Evolutionary conservation across 805 yeast species (phyloP), one percentile per base, ranked within the genome.

Genomic region (Candida ovalis): DNA sequence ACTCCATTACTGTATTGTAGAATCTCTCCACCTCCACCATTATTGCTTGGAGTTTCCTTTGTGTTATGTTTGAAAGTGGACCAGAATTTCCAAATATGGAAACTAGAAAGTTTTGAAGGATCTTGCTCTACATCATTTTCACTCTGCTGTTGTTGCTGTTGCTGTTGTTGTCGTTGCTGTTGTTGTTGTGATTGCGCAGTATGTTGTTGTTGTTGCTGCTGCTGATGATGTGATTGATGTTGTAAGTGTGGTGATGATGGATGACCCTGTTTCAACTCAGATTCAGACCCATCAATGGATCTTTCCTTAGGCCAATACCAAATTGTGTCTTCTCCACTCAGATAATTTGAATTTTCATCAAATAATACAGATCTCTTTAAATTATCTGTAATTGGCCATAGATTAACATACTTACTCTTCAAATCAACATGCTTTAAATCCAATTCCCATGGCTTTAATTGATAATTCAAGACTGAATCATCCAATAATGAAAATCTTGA

Each of bases 351-450:
- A 7, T 27, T 3, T 4, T 35, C 28, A 9, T 50, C 39, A 39
- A 58, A 60, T 1, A n/a, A 22, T 17, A 47, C 32, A 0, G 58
- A 48, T 10, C 61, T 49, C 40, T 41, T 44, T 3, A 60, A 45
- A 45, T 55, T 50, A 35, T 58, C 61, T 1, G 66, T 60, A 32
- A 61, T 53, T 3, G 66, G 66, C 66, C 66, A 61, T 10, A 60
- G 32, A 35, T 53, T 48, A 23, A 50, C 50, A 44, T 44, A 53
- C 27, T 49, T 49, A 10, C 59, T 46, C 41, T 54, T 58, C 37
- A 51, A 30, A 3, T 54, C 52, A 4, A 54, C 44, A n/a, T 48
- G 45, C n/a, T 36, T 30, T 4, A 55, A 23, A 30, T 59, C 55
- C 33, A 54, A 19, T 36, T 54, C 58, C 59, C 58, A 60, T 1